Percentiles rank a stretch among this genome's conserved stretches.
phyloP scores from a whole-genome alignment of 441 rosid genomes.

The Lepidium campestre region DNA sequence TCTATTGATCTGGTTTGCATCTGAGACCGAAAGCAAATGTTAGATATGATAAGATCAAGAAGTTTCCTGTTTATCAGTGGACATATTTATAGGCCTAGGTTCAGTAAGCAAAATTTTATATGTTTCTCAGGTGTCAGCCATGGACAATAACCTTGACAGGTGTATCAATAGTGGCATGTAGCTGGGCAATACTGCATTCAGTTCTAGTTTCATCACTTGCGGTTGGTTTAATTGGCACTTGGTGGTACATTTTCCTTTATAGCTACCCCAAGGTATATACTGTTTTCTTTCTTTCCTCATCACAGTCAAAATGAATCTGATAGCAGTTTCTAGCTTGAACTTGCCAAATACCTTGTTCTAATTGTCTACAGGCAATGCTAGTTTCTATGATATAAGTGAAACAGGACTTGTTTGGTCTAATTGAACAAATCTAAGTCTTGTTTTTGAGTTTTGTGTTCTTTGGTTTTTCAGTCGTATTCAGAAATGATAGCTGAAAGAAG shows the following conservation, averaged over 20 bases:
- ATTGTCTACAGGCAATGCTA: background rate
- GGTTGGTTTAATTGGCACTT: slow-evolving; percentile 38
- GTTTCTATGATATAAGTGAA: background rate
- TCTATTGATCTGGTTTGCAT: background rate
- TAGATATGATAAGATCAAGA: background rate
- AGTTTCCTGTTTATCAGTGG: background rate
- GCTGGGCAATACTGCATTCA: slow-evolving; percentile 71
- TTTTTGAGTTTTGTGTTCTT: background rate
- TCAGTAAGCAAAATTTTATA: background rate
- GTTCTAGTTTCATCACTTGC: slow-evolving; percentile 41
- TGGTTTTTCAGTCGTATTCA: slow-evolving; percentile 47
- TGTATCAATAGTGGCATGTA: slow-evolving; percentile 40
- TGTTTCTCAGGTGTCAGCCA: slow-evolving; percentile 76
- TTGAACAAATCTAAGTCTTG: background rate
- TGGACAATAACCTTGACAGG: slow-evolving; percentile 87
- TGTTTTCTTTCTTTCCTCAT: background rate
- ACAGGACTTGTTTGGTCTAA: background rate
- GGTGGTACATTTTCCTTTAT: slow-evolving; percentile 90
- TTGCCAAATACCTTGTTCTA: background rate
- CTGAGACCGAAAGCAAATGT: background rate
- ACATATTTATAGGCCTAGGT: background rate
- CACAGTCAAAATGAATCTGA: background rate
- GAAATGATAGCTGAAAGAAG: slow-evolving; percentile 79
- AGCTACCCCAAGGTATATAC: slow-evolving; percentile 81
- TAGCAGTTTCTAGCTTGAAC: background rate